Conservation (phyloP, 179 eudicot species). For the Actinidia chinensis region DNA sequence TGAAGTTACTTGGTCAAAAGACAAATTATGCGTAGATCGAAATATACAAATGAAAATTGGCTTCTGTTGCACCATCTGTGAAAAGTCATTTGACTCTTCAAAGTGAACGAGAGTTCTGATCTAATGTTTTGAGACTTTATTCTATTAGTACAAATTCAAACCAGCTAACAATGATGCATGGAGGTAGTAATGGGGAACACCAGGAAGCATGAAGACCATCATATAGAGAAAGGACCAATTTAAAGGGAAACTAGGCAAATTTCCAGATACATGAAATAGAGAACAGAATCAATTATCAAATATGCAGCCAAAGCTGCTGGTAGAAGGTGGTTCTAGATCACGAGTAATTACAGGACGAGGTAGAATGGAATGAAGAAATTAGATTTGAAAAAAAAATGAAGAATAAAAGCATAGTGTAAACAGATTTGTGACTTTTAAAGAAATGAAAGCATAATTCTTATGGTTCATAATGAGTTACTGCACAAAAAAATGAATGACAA, state of each 20-base stretch:
- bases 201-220: neutral
- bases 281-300: neutral
- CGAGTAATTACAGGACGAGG: neutral
- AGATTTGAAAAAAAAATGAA: neutral
- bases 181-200: neutral
- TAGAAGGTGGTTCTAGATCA: neutral
- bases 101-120: neutral
- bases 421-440: neutral
- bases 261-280: neutral
- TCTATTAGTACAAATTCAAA: neutral
- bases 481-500: neutral
- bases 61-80: neutral
- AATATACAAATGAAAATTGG: constrained; percentile 6
- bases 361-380: neutral
- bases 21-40: neutral
- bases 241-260: neutral
- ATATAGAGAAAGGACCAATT: neutral
- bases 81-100: neutral
- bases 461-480: neutral
- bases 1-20: constrained; percentile 1
- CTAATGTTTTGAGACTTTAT: neutral
- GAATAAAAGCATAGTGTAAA: neutral
- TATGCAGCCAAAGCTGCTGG: neutral
- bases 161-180: neutral
- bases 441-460: neutral